A percentile compares a stretch with the other conserved stretches of the same genome.
Conservation (phyloP, 176 grass and related monocot genomes). For the Avena insularis region DNA sequence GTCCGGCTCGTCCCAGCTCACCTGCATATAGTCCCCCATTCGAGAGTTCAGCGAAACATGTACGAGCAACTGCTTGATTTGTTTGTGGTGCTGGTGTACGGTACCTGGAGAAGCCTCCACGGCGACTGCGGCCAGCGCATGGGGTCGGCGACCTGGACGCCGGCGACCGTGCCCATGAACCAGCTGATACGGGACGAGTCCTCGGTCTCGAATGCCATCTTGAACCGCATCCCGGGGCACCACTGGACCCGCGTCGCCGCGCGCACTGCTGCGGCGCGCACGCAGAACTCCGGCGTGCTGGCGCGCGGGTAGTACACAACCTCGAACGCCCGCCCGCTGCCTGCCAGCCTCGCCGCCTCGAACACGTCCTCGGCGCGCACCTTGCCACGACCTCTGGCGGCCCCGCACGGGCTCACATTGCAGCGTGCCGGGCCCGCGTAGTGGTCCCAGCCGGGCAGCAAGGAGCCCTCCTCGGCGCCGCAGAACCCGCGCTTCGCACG, state of each 20-base stretch:
- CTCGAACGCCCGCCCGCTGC: slow-evolving; percentile 62
- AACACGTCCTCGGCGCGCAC: slow-evolving; percentile 61
- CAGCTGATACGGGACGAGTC: slow-evolving; percentile 96
- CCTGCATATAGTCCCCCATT: slow-evolving; percentile 49
- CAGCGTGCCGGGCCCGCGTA: slow-evolving; percentile 42
- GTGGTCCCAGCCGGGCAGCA: slow-evolving; percentile 50
- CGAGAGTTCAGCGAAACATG: neutral
- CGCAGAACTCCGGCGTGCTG: slow-evolving; percentile 87
- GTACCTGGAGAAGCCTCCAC: slow-evolving; percentile 93
- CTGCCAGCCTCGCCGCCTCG: slow-evolving; percentile 64
- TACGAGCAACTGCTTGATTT: neutral
- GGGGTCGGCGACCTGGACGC: slow-evolving; percentile 76
- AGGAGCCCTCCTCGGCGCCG: slow-evolving; percentile 42
- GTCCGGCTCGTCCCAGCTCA: slow-evolving; percentile 94
- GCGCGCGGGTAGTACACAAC: slow-evolving; percentile 86
- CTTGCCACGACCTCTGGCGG: slow-evolving; percentile 51
- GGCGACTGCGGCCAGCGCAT: slow-evolving; percentile 82
- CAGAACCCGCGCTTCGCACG: slow-evolving; percentile 60
- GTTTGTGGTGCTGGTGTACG: neutral
- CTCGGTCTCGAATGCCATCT: slow-evolving; percentile 98
- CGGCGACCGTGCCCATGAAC: slow-evolving; percentile 93
- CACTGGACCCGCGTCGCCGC: slow-evolving; percentile 71
- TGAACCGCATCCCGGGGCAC: slow-evolving; percentile 92
- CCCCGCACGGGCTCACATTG: slow-evolving; percentile 45
- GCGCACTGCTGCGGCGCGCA: slow-evolving; percentile 57